These are phyloP conservation scores for Aureobasidium sp. DNA, from an alignment of 2,329 filamentous ascomycete species.

Conservation along the genomic window DNA sequence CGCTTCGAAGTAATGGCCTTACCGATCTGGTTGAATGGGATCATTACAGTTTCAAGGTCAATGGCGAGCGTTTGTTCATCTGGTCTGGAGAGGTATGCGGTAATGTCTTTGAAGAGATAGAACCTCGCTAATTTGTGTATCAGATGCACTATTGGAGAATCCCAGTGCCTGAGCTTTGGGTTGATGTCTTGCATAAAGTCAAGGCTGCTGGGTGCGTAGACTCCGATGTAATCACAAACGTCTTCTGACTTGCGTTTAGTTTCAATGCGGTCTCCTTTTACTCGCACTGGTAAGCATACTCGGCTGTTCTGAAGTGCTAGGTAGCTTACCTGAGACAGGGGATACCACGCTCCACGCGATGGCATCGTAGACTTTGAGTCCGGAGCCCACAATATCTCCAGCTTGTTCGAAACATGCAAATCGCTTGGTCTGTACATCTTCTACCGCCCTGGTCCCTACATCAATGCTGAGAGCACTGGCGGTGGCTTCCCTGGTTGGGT, in stretches of 20 bases:
- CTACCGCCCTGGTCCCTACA: conserved; percentile 29
- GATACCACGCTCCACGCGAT: conserved; percentile 13
- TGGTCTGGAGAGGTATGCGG: conserved; percentile 43
- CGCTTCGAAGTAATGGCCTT: conserved; percentile 10
- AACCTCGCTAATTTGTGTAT: not conserved
- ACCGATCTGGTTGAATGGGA: conserved; percentile 48
- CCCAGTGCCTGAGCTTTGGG: conserved; percentile 45
- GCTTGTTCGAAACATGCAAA: conserved; percentile 48
- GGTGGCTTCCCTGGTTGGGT: conserved; percentile 58
- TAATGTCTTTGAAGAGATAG: not conserved
- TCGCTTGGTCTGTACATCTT: conserved; percentile 50
- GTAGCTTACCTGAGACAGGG: not conserved
- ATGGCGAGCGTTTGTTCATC: conserved; percentile 46
- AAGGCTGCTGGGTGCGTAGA: conserved; percentile 38
- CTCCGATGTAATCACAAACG: too few species aligned
- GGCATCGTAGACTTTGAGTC: conserved; percentile 41
- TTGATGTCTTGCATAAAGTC: conserved; percentile 45
- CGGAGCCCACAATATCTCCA: conserved; percentile 48
- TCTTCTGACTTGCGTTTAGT: not conserved
- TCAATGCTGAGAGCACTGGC: conserved; percentile 56
- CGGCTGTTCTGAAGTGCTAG: too few species aligned
- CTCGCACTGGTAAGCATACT: conserved; percentile 15
- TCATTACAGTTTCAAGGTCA: conserved; percentile 47
- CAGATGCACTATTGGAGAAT: conserved; percentile 47
- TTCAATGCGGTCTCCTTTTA: conserved; percentile 37